phyloP scores from a whole-genome alignment of 345 rosid genomes.

The Aegle marmelos region DNA sequence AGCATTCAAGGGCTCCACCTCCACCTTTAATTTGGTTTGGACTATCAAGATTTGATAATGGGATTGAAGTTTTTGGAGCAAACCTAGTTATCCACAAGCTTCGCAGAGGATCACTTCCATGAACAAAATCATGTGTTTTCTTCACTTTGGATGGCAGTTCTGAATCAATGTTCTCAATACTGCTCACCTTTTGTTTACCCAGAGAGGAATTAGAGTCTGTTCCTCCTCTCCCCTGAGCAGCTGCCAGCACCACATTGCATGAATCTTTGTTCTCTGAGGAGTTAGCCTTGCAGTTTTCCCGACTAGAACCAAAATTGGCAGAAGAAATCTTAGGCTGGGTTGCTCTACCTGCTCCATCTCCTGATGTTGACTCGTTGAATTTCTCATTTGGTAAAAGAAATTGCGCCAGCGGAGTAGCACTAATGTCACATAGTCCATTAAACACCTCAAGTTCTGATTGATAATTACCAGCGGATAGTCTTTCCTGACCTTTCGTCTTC shows the following conservation, averaged over 20 bases:
- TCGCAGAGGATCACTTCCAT: constrained; percentile 43
- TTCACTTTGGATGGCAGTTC: constrained; percentile 36
- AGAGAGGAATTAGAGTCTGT: constrained; percentile 35
- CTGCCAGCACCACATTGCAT: constrained; percentile 21
- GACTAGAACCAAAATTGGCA: constrained; percentile 25
- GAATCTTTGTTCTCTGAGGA: constrained; percentile 33
- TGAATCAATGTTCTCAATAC: constrained; percentile 21
- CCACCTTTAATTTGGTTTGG: constrained; percentile 7
- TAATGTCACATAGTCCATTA: constrained; percentile 24
- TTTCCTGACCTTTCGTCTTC: constrained; percentile 33
- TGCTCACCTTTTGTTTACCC: constrained; percentile 32
- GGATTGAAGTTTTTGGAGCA: constrained; percentile 37
- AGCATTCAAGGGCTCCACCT: constrained; percentile 26
- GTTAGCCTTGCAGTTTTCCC: constrained; percentile 19
- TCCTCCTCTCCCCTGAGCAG: constrained; percentile 30
- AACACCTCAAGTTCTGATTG: constrained; percentile 30
- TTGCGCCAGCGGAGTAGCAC: constrained; percentile 40
- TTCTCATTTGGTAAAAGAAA: constrained; percentile 32
- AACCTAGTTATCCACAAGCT: constrained; percentile 82
- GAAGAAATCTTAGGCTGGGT: constrained; percentile 27
- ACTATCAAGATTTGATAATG: constrained; percentile 23
- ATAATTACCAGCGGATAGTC: constrained; percentile 16
- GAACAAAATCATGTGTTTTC: constrained; percentile 23
- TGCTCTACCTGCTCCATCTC: constrained; percentile 27
- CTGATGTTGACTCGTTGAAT: constrained; percentile 29